Evolutionary conservation across 441 rosid genomes (phyloP).

Genomic region (Croton laevigatus): DNA sequence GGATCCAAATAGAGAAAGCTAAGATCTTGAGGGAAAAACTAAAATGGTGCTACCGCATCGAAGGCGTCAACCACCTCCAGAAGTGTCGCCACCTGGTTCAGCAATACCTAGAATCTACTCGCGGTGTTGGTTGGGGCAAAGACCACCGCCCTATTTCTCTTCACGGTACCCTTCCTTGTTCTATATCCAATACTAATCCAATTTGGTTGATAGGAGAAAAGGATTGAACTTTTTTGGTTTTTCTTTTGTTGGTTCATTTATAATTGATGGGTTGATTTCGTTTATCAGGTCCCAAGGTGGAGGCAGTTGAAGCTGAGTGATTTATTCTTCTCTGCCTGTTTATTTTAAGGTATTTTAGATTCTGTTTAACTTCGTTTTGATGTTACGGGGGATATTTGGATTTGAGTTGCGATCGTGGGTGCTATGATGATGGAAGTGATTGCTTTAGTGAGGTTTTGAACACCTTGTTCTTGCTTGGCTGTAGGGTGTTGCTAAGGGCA

Average conservation of each 20-base stretch:
- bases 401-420: background rate
- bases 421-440: background rate
- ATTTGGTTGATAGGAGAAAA: background rate
- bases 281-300: slow-evolving; percentile 32
- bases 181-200: background rate
- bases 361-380: background rate
- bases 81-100: slow-evolving; percentile 91
- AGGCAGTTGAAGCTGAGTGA: slow-evolving; percentile 23
- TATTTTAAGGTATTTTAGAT: slow-evolving; percentile 9
- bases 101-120: slow-evolving; percentile 90
- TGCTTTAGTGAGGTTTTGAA: background rate
- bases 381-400: background rate
- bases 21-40: slow-evolving; percentile 89
- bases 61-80: slow-evolving; percentile 93
- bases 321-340: slow-evolving; percentile 1
- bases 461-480: background rate
- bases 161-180: slow-evolving; percentile 50
- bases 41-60: slow-evolving; percentile 94
- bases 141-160: slow-evolving; percentile 88
- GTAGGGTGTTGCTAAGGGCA: background rate
- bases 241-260: background rate
- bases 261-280: background rate
- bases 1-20: slow-evolving; percentile 97
- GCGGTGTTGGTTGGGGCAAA: slow-evolving; percentile 98
- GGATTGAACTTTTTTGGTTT: background rate